A percentile compares a stretch with the other conserved stretches of the same genome.
phyloP scores from a whole-genome alignment of 345 rosid genomes.

The Ceriops decandra region DNA sequence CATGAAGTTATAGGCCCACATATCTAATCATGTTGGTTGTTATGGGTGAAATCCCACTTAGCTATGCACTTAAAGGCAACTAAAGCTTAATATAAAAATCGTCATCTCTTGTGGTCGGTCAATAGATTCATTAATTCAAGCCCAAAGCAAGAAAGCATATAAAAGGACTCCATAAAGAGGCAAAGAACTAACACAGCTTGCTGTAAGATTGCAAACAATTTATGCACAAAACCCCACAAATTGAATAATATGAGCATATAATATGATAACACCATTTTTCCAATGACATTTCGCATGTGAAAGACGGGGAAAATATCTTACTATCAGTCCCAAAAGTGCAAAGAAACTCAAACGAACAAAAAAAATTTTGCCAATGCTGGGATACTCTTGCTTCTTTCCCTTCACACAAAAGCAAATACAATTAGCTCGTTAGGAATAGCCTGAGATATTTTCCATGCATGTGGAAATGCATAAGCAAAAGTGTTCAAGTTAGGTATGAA shows the following conservation, averaged over 20 bases:
- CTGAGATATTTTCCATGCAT: constrained; percentile 26
- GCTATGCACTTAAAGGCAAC: constrained; percentile 36
- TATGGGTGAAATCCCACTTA: constrained; percentile 35
- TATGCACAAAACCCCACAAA: not conserved
- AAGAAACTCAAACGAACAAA: not conserved
- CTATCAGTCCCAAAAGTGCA: not conserved
- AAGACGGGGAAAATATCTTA: not conserved
- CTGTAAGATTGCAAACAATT: not conserved
- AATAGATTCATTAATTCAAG: constrained; percentile 13
- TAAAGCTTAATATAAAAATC: constrained; percentile 27
- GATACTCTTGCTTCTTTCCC: not conserved
- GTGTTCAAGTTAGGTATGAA: constrained; percentile 32
- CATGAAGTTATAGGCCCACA: constrained; percentile 50
- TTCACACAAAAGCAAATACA: not conserved
- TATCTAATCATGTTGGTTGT: constrained; percentile 61
- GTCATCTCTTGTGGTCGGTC: constrained; percentile 17
- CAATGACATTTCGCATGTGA: not conserved
- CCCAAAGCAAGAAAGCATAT: not conserved
- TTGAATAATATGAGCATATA: not conserved
- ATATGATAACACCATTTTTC: not conserved
- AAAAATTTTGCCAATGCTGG: not conserved
- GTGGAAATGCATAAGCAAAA: constrained; percentile 18
- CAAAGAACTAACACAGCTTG: not conserved
- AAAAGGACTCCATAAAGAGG: not conserved
- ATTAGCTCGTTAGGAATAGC: not conserved